Evolutionary conservation across 164 flowering plant genomes (phyloP).

Genomic region (Vitis labrusca): DNA sequence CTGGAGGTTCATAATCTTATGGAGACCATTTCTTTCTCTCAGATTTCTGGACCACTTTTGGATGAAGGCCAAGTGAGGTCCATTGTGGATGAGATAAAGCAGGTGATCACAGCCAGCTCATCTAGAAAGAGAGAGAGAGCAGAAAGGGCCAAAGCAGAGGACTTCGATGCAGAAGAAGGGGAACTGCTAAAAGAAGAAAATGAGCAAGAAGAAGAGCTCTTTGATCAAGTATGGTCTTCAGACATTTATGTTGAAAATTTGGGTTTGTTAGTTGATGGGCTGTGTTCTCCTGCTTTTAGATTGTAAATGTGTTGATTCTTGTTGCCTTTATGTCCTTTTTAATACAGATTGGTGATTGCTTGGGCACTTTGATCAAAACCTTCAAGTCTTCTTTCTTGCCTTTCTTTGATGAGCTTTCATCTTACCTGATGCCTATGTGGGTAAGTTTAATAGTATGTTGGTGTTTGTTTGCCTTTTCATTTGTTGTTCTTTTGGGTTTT

Average conservation of each 20-base stretch:
- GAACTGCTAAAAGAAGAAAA: constrained; percentile 90
- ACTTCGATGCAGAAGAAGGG: constrained; percentile 94
- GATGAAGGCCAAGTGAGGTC: constrained; percentile 82
- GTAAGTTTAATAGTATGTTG: constrained; percentile 45
- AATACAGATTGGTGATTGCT: constrained; percentile 7
- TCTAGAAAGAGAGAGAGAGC: constrained; percentile 79
- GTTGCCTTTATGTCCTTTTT: neutral
- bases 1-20: neutral
- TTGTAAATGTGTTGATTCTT: neutral
- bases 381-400: constrained; percentile 45
- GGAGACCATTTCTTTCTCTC: constrained; percentile 9
- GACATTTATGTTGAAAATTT: no score
- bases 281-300: no score
- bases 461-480: no score
- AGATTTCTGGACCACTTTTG: constrained; percentile 76
- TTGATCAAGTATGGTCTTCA: constrained; percentile 69
- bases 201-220: constrained; percentile 96
- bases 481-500: no score
- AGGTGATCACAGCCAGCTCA: constrained; percentile 87
- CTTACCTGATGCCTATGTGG: constrained; percentile 95
- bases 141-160: constrained; percentile 90
- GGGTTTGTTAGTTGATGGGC: no score
- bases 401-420: constrained; percentile 85
- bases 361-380: constrained; percentile 6
- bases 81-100: constrained; percentile 89